A percentile compares a stretch with the other conserved stretches of the same genome.
Conservation (phyloP, 2,329 filamentous ascomycete species). For the Talaromyces sp. region DNA sequence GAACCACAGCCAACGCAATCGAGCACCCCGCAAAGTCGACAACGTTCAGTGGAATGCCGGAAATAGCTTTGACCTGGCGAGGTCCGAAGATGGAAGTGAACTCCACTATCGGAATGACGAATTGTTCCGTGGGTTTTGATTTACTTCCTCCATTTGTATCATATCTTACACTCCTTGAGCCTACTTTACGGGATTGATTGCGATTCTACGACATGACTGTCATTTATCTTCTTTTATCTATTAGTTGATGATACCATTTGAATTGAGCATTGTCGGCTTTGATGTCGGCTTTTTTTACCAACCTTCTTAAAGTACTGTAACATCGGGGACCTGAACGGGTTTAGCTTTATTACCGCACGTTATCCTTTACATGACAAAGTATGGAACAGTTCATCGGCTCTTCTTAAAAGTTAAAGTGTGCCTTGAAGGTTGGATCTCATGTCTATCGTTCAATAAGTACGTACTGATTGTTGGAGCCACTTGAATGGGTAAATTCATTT, state of each 20-base stretch:
- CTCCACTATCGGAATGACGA: slow-evolving; percentile 41
- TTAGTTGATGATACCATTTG: slow-evolving; percentile 14
- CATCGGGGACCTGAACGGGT: not conserved
- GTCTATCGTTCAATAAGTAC: too few relatives aligned
- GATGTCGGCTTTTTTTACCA: not conserved
- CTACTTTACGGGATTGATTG: not conserved
- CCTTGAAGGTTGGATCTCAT: too few relatives aligned
- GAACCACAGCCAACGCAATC: slow-evolving; percentile 19
- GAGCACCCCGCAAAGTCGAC: slow-evolving; percentile 17
- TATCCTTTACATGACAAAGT: not conserved
- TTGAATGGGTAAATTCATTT: not conserved
- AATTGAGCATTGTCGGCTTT: not conserved
- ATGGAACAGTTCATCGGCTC: not conserved
- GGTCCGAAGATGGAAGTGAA: slow-evolving; percentile 37
- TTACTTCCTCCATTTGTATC: slow-evolving; percentile 1
- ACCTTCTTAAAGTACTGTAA: not conserved
- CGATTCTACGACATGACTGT: not conserved
- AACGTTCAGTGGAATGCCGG: slow-evolving; percentile 28
- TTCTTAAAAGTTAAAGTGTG: not conserved
- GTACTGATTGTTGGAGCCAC: not conserved
- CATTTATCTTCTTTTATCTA: slow-evolving; percentile 8
- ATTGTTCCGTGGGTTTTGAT: slow-evolving; percentile 46
- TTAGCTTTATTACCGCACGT: not conserved
- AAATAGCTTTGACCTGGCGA: slow-evolving; percentile 34
- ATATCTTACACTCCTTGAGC: not conserved